Conservation (phyloP, 352 stramenopile genomes). For the Globisporangium ultimum region DNA sequence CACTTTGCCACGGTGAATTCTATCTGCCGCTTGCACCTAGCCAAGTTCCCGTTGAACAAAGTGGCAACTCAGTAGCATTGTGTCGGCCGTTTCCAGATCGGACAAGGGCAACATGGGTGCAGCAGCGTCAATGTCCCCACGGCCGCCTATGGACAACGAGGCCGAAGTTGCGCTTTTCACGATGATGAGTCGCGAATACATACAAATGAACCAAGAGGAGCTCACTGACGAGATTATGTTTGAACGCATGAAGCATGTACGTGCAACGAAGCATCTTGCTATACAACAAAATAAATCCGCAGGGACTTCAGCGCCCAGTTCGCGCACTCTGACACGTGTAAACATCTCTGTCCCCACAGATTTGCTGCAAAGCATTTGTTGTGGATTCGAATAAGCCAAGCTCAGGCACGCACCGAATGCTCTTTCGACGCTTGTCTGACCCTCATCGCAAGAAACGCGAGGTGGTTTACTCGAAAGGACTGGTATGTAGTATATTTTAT, state of each 20-base stretch:
- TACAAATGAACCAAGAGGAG: slow-evolving; percentile 50
- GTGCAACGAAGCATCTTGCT: neutral
- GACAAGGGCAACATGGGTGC: slow-evolving; percentile 32
- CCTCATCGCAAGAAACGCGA: slow-evolving; percentile 65
- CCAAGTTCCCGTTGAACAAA: too few species aligned
- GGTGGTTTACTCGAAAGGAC: slow-evolving; percentile 67
- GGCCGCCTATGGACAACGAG: slow-evolving; percentile 18
- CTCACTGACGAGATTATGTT: slow-evolving; percentile 71
- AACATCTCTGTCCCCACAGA: slow-evolving; percentile 10
- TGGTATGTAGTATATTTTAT: slow-evolving; percentile 24
- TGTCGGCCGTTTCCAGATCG: neutral
- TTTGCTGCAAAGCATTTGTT: slow-evolving; percentile 44
- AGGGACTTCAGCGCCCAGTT: neutral
- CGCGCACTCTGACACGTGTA: too few species aligned
- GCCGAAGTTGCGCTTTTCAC: slow-evolving; percentile 48
- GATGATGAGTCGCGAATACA: slow-evolving; percentile 57
- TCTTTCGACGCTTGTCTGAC: slow-evolving; percentile 49
- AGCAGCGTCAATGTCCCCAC: slow-evolving; percentile 27
- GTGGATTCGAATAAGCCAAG: slow-evolving; percentile 27
- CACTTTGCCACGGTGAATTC: too few species aligned
- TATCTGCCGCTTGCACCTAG: too few species aligned
- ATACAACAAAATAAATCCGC: neutral
- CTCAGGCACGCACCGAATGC: slow-evolving; percentile 22
- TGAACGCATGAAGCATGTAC: slow-evolving; percentile 71
- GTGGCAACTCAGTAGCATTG: too few species aligned